Evolutionary conservation across 2,329 filamentous ascomycete species (phyloP).

Genomic region (Calonectria ilicicola): DNA sequence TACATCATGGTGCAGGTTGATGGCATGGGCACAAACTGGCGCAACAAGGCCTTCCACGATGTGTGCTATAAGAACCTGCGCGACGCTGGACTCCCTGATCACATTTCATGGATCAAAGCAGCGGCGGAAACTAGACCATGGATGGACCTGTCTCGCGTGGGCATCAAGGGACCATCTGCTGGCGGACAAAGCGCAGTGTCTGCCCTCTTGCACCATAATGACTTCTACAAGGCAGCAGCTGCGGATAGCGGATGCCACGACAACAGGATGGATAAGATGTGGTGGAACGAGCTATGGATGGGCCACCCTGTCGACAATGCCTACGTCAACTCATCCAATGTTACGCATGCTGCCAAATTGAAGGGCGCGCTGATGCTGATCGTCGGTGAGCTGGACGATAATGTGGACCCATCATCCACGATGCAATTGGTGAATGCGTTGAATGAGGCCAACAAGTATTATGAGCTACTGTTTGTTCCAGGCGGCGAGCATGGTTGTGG

Average conservation of each 20-base stretch:
- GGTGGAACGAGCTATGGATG: conserved; percentile 50
- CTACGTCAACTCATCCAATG: conserved; percentile 44
- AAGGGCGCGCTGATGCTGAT: conserved; percentile 43
- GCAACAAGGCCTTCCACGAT: conserved; percentile 45
- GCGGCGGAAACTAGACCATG: conserved; percentile 42
- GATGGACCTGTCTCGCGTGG: conserved; percentile 45
- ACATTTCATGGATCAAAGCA: conserved; percentile 45
- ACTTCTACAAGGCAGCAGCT: conserved; percentile 45
- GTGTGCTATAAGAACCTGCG: conserved; percentile 45
- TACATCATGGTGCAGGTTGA: conserved; percentile 46
- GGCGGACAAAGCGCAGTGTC: conserved; percentile 46
- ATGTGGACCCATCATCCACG: conserved; percentile 46
- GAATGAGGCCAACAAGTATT: conserved; percentile 43
- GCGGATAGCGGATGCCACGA: conserved; percentile 47
- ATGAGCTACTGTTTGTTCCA: conserved; percentile 45
- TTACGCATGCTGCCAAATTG: conserved; percentile 44
- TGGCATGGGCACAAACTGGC: conserved; percentile 49
- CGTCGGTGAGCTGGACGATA: conserved; percentile 43
- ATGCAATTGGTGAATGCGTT: conserved; percentile 43
- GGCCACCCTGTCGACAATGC: conserved; percentile 46
- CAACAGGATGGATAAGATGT: conserved; percentile 46
- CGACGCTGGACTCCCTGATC: conserved; percentile 45
- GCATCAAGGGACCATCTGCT: conserved; percentile 44
- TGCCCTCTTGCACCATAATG: conserved; percentile 42
- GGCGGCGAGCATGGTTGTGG: conserved; percentile 36